Evolutionary conservation across 805 yeast genomes (phyloP), one percentile per base, ranked within the genome.

Genomic region (Nematodospora valgi): DNA sequence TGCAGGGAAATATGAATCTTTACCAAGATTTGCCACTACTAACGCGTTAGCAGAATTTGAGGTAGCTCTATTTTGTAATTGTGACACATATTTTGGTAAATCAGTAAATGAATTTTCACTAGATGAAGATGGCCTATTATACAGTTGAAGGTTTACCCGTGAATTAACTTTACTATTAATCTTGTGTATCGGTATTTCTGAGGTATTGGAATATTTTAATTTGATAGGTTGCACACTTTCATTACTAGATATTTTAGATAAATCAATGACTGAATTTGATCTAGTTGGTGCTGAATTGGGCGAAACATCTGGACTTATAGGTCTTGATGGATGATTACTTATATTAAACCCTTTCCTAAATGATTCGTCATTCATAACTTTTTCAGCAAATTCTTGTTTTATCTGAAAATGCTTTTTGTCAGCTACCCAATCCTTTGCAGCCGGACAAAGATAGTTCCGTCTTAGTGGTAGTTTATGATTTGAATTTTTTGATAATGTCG

Each of bases 221-320:
- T 56, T 60, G 53, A 67, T 52, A 11, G 73, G 73, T 30, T 48
- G 54, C 23, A 62, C 59, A 10, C 60, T 68, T 34, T 62, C 56
- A 40, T 62, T 58, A 22, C 54, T 53, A 11, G 47, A 33, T 23
- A 66, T 43, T 37, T 64, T 64, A 18, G 60, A 46, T 32, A 67
- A 51, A 41, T 67, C 70, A 16, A 67, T 59, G 11, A 65, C 63
- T 5, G 70, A 62, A 38, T 67, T 67, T 32, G 56, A 50, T 35
- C 69, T 46, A 9, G 70, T 59, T 5, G 73, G 72, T 36, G 59
- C 65, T 5, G 68, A 59, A 19, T 44, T 55, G 16, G 73, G 73
- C 14, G 70, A 63, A 2, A 66, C 63, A 38, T 63, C 70, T 4
- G 73, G 73, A 29, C 64, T 55, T 6, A 58, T 48, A 4, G 70